Base-by-base conservation (phyloP, 1,284 basidiomycete species). In the Athelia sp. region DNA sequence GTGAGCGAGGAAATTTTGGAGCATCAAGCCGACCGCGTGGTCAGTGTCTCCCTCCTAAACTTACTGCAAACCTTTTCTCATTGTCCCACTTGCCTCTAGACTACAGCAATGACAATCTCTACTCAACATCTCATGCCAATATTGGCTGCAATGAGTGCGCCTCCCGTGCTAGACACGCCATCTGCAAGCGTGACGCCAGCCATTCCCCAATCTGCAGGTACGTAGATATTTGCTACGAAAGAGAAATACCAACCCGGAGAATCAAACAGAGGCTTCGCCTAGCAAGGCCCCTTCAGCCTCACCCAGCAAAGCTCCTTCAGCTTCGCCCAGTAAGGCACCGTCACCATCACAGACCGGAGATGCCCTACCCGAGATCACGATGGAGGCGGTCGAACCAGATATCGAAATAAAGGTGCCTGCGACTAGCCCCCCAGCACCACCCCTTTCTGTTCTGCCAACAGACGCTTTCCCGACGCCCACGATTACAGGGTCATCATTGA, bases 41-140 rank as follows among this genome's bases (percentile, higher is more conserved):
- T 87, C 61, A 60, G 79, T 65, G 9, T n/a, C n/a, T 13, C 26
- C 26, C 4, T 29, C 13, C 26, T 29, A 29, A 29, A 6, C n/a
- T n/a, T n/a, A n/a, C n/a, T 23, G 36, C 4, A 40, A 15, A 50
- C 21, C 23, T 47, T 29, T 53, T 42, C 43, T 48, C 45, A 26
- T 42, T 48, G 26, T 13, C 6, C n/a, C n/a, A 49, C 45, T 54
- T 46, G 43, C 47, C 49, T 45, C 15, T 57, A 89, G 89, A 88
- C 87, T 9, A 80, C 81, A 56, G 90, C 89, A 1, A 94, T 93
- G 90, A 76, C 84, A 42, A 88, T 89, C 40, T 91, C 90, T 8
- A 91, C 89, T 0, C 81, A 89, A 55, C 92, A 95, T 66, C 71
- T 95, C 15, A 78, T 90, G 63, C 78, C 74, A 31, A 59, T 64